These are phyloP conservation scores for Wickerhamomyces chambardii DNA, from an alignment of 805 yeast species.

Conservation along the genomic window DNA sequence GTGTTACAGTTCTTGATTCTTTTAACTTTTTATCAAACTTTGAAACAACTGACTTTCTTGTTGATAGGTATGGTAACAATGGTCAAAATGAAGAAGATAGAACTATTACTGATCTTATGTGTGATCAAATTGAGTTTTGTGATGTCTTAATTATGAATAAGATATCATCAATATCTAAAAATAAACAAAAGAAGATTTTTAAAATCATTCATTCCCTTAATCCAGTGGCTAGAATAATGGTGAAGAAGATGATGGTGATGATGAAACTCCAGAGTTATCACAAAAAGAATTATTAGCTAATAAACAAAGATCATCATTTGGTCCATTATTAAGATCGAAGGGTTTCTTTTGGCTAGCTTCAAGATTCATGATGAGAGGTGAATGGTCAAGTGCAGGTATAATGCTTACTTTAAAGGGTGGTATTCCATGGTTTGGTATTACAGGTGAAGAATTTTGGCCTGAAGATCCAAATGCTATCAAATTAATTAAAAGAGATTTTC, in stretches of 20 bases:
- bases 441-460: conserved; percentile 24
- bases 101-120: conserved; percentile 34
- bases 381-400: conserved; percentile 35
- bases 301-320: conserved; percentile 27
- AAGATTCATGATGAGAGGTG: conserved; percentile 29
- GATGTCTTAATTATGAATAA: conserved; percentile 36
- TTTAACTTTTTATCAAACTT: conserved; percentile 30
- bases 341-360: conserved; percentile 38
- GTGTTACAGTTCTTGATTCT: conserved; percentile 38
- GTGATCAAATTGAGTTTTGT: conserved; percentile 38
- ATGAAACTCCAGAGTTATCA: conserved; percentile 7
- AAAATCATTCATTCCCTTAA: conserved; percentile 26
- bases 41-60: conserved; percentile 33
- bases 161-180: conserved; percentile 19
- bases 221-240: conserved; percentile 28
- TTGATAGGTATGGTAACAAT: conserved; percentile 28
- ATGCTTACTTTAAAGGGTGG: conserved; percentile 33
- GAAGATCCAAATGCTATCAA: conserved; percentile 20
- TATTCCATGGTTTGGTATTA: conserved; percentile 31
- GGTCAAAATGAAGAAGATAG: conserved; percentile 33
- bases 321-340: conserved; percentile 29
- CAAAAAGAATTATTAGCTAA: conserved; percentile 22
- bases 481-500: conserved; percentile 25
- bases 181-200: conserved; percentile 19
- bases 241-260: conserved; percentile 10